A percentile compares a stretch with the other conserved stretches of the same genome.
Evolutionary conservation across 2,329 filamentous ascomycete genomes (phyloP).

Genomic region (Cladophialophora bantiana): DNA sequence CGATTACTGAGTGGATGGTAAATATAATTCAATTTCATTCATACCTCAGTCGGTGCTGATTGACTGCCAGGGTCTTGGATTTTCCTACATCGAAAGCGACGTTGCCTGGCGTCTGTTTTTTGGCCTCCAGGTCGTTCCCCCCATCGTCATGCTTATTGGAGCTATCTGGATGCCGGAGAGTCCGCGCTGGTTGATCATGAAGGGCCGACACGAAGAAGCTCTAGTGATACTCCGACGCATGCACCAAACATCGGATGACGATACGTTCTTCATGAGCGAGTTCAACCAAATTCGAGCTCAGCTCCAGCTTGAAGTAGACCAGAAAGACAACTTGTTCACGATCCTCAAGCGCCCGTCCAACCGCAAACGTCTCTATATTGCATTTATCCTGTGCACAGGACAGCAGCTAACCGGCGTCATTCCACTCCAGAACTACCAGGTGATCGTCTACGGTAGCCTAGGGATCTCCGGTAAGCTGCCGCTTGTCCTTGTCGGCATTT

Average conservation of each 20-base stretch:
- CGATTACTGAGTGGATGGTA: constrained; percentile 20
- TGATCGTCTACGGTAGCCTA: neutral
- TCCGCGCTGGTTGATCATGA: constrained; percentile 20
- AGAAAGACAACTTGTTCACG: neutral
- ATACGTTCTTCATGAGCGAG: constrained; percentile 17
- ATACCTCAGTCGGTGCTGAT: neutral
- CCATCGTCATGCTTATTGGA: constrained; percentile 4
- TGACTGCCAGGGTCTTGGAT: constrained; percentile 9
- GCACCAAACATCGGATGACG: constrained; percentile 13
- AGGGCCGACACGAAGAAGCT: constrained; percentile 13
- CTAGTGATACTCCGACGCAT: constrained; percentile 14
- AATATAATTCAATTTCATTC: neutral
- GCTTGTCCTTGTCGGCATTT: constrained; percentile 5
- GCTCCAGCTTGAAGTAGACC: constrained; percentile 12
- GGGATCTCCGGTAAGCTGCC: neutral
- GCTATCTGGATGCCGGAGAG: constrained; percentile 22
- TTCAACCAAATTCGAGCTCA: constrained; percentile 22
- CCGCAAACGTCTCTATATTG: constrained; percentile 12
- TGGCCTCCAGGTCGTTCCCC: constrained; percentile 19
- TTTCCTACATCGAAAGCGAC: constrained; percentile 17
- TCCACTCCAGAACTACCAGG: constrained; percentile 12
- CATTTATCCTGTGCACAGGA: constrained; percentile 4
- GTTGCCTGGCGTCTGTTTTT: constrained; percentile 13
- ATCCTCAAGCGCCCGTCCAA: constrained; percentile 13
- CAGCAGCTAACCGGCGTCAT: constrained; percentile 8